phyloP scores from a whole-genome alignment of 2,329 filamentous ascomycete species.

The Exophiala mesophila region DNA sequence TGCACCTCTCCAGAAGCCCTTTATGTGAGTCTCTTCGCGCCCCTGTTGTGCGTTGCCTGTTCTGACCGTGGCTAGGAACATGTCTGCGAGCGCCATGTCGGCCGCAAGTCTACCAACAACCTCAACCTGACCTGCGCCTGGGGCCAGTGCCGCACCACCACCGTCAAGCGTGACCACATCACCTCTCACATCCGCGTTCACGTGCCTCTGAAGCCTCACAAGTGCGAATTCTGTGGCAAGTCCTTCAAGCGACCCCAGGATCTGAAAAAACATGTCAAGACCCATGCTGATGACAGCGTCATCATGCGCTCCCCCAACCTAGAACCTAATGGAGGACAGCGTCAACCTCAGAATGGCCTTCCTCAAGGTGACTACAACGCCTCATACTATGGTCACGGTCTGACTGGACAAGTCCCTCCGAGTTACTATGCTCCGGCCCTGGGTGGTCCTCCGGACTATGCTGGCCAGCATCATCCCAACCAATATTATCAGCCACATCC shows the following conservation, averaged over 20 bases:
- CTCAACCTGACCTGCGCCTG: slow-evolving; percentile 95
- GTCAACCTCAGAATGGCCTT: slow-evolving; percentile 29
- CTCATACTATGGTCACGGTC: slow-evolving; percentile 26
- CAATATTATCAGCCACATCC: slow-evolving; percentile 29
- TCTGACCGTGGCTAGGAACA: slow-evolving; percentile 63
- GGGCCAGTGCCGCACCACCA: slow-evolving; percentile 93
- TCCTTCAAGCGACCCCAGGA: slow-evolving; percentile 99
- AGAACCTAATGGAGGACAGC: slow-evolving; percentile 49
- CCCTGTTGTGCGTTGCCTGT: too few species aligned
- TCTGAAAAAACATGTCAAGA: slow-evolving; percentile 99
- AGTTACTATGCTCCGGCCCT: slow-evolving; percentile 28
- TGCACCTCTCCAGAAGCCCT: slow-evolving; percentile 55
- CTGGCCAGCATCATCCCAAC: slow-evolving; percentile 26
- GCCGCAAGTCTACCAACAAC: slow-evolving; percentile 98
- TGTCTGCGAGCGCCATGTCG: slow-evolving; percentile 96
- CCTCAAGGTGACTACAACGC: slow-evolving; percentile 26
- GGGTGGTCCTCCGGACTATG: slow-evolving; percentile 26
- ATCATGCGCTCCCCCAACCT: slow-evolving; percentile 54
- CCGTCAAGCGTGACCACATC: slow-evolving; percentile 98
- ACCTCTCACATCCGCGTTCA: slow-evolving; percentile 98
- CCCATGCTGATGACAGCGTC: slow-evolving; percentile 91
- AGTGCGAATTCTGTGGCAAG: slow-evolving; percentile 98
- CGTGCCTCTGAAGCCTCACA: slow-evolving; percentile 98
- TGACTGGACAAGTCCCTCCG: slow-evolving; percentile 25
- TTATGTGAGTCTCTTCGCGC: slow-evolving; percentile 49